These are phyloP conservation scores for Boletus tomentosulus DNA, from an alignment of 768 basidiomycete genomes.

Conservation along the genomic window DNA sequence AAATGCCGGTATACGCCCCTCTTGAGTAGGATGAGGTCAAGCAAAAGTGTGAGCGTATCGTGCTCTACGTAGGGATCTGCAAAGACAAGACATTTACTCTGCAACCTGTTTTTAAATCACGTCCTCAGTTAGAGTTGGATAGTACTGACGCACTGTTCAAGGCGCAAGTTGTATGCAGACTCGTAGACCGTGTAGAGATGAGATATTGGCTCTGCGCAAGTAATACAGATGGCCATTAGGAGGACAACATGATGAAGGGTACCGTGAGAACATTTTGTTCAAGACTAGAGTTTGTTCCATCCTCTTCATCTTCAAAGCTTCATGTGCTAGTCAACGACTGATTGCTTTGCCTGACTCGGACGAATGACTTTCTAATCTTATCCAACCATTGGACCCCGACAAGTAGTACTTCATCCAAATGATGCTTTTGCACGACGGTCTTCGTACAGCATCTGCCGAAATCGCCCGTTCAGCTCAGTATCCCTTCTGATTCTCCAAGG, in stretches of 20 bases:
- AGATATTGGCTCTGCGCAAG: constrained; percentile 59
- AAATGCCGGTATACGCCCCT: constrained; percentile 78
- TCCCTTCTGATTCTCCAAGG: too few relatives aligned
- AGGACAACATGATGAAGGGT: too few relatives aligned
- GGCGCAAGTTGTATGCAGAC: constrained; percentile 69
- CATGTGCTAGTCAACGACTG: too few relatives aligned
- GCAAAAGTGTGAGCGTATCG: constrained; percentile 63
- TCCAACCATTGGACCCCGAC: too few relatives aligned
- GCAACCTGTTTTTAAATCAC: constrained; percentile 6
- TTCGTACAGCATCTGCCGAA: too few relatives aligned
- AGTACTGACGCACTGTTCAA: constrained; percentile 76
- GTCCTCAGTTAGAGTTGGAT: not conserved
- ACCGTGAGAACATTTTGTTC: not conserved
- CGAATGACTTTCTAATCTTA: too few relatives aligned
- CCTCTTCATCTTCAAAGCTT: too few relatives aligned
- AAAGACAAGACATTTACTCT: constrained; percentile 62
- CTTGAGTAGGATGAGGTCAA: constrained; percentile 82
- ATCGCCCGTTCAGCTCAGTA: too few relatives aligned
- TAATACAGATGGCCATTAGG: constrained; percentile 79
- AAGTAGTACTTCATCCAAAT: too few relatives aligned
- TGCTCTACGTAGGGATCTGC: constrained; percentile 89
- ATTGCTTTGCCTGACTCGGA: too few relatives aligned
- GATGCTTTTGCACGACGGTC: too few relatives aligned
- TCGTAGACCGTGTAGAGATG: constrained; percentile 82
- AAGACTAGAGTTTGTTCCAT: too few relatives aligned